These are phyloP conservation scores for Termitomyces sp. DNA, from an alignment of 768 basidiomycete species.

Conservation along the genomic window DNA sequence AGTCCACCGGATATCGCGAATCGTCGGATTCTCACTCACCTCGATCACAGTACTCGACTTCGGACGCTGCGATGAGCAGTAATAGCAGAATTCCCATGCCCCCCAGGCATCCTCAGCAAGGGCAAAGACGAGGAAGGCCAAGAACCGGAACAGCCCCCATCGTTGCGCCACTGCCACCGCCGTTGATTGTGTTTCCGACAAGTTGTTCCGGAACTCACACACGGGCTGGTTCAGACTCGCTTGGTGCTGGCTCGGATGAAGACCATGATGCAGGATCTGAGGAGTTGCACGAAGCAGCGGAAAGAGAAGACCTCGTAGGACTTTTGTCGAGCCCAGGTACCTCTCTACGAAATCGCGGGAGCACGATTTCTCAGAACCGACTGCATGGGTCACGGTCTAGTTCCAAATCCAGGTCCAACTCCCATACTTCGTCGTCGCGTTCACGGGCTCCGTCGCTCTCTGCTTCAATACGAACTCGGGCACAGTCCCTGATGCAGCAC, in stretches of 20 bases:
- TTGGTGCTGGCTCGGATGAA: slow-evolving; percentile 10
- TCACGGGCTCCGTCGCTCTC: slow-evolving; percentile 37
- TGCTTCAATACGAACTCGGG: slow-evolving; percentile 53
- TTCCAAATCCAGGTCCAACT: slow-evolving; percentile 26
- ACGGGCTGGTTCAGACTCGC: slow-evolving; percentile 14
- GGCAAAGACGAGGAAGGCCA: slow-evolving; percentile 21
- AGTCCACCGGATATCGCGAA: slow-evolving; percentile 60
- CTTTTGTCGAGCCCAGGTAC: slow-evolving; percentile 47
- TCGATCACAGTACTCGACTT: slow-evolving; percentile 28
- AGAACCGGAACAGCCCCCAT: slow-evolving; percentile 27
- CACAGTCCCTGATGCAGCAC: slow-evolving; percentile 64
- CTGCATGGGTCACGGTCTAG: slow-evolving; percentile 29
- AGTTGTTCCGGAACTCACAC: slow-evolving; percentile 11
- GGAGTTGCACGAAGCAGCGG: slow-evolving; percentile 53
- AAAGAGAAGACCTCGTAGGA: slow-evolving; percentile 58
- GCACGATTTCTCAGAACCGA: slow-evolving; percentile 25
- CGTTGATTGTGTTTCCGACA: slow-evolving; percentile 22
- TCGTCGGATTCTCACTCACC: slow-evolving; percentile 57
- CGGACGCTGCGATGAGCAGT: slow-evolving; percentile 30
- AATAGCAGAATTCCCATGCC: slow-evolving; percentile 38
- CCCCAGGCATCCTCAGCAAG: slow-evolving; percentile 31
- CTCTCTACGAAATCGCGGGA: slow-evolving; percentile 37
- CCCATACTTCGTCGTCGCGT: slow-evolving; percentile 33
- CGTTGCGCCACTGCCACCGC: slow-evolving; percentile 18
- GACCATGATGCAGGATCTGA: slow-evolving; percentile 41